A percentile compares a stretch with the other conserved stretches of the same genome.
These are phyloP conservation scores for Mallotus repandus DNA, from an alignment of 441 rosid species.

Conservation along the genomic window DNA sequence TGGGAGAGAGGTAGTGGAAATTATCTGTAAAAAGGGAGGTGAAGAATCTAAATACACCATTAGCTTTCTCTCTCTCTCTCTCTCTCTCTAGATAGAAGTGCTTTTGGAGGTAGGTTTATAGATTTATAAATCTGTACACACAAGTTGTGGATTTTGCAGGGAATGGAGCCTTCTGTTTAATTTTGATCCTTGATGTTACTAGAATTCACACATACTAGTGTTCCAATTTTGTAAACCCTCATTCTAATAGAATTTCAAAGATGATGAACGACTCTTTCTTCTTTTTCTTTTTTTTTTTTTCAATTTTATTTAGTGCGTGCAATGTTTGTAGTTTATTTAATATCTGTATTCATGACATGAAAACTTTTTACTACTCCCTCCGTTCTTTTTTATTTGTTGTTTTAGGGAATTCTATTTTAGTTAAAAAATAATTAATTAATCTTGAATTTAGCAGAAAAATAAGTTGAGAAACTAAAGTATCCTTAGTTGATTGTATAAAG, in stretches of 20 bases:
- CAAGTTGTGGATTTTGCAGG: constrained; percentile 27
- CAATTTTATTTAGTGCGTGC: not conserved
- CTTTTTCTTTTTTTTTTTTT: not conserved
- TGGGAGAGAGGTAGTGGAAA: constrained; percentile 6
- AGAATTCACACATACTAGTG: not conserved
- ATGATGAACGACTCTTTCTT: not conserved
- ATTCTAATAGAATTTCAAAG: constrained; percentile 1
- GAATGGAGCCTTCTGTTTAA: not conserved
- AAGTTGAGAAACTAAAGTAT: no score
- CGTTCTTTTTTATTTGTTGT: no score
- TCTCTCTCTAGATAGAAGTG: not conserved
- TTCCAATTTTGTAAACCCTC: constrained; percentile 19
- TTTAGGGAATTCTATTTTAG: no score
- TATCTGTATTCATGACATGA: not conserved
- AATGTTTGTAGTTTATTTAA: not conserved
- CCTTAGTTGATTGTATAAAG: no score
- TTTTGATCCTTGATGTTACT: not conserved
- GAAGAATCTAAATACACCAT: constrained; percentile 22
- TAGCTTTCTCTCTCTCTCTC: not conserved
- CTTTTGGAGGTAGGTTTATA: constrained; percentile 7
- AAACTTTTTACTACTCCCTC: no score
- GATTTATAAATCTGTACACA: constrained; percentile 13
- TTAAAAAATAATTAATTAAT: no score
- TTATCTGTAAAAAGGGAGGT: constrained; percentile 33
- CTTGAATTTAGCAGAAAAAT: no score